phyloP scores from a whole-genome alignment of 768 basidiomycete genomes.

The Leccinum rimulosum region DNA sequence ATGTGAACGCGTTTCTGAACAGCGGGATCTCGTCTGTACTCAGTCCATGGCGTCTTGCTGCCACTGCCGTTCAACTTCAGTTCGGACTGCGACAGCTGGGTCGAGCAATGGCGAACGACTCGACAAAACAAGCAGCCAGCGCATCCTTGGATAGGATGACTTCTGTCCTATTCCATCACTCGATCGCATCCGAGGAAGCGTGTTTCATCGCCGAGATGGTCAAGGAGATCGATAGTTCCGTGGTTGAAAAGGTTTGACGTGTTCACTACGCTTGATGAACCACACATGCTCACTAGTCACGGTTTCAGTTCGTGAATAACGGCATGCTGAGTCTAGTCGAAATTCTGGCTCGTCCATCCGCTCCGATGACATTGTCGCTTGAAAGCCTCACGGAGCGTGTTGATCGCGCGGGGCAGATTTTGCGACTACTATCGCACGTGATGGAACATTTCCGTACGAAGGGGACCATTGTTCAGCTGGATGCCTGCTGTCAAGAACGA shows the following conservation, averaged over 20 bases:
- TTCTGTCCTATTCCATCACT: constrained; percentile 65
- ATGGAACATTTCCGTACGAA: constrained; percentile 59
- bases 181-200: constrained; percentile 75
- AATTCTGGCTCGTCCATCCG: constrained; percentile 40
- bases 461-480: constrained; percentile 49
- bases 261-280: not conserved
- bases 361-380: constrained; percentile 18
- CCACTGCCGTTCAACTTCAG: constrained; percentile 77
- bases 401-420: constrained; percentile 59
- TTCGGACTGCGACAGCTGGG: constrained; percentile 73
- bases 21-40: constrained; percentile 66
- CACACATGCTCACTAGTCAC: not conserved
- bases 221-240: constrained; percentile 59
- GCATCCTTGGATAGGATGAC: constrained; percentile 65
- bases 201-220: constrained; percentile 84
- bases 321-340: constrained; percentile 66
- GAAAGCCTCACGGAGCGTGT: constrained; percentile 40
- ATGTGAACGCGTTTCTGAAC: constrained; percentile 48
- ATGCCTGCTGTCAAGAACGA: constrained; percentile 48
- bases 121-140: constrained; percentile 49
- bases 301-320: constrained; percentile 65
- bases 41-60: constrained; percentile 82
- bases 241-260: constrained; percentile 60
- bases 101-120: constrained; percentile 59
- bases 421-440: constrained; percentile 67